Percentiles rank a stretch among this genome's conserved stretches.
phyloP scores from a whole-genome alignment of 2,329 filamentous ascomycete genomes.

The Macrophomina tecta region DNA sequence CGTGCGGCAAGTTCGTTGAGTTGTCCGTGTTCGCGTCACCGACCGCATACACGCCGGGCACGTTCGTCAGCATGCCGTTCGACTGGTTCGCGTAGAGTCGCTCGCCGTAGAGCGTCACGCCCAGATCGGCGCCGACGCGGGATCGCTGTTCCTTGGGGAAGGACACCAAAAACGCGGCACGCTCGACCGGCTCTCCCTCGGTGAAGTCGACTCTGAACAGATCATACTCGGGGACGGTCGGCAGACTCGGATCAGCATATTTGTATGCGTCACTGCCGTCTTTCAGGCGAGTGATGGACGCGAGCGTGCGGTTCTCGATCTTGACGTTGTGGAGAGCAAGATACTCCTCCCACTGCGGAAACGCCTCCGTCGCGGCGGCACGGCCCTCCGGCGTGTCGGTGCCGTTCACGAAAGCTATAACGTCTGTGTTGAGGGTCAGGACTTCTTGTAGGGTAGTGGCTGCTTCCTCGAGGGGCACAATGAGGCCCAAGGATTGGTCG shows the following conservation, averaged over 20 bases:
- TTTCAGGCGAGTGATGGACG: neutral
- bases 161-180: neutral
- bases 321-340: neutral
- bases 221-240: neutral
- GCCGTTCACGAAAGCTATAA: conserved; percentile 24
- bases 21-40: conserved; percentile 14
- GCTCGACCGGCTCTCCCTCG: neutral
- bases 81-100: conserved; percentile 11
- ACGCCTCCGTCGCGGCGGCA: neutral
- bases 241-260: neutral
- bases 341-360: conserved; percentile 2
- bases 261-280: neutral
- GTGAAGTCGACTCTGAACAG: neutral
- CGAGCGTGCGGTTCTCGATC: conserved; percentile 9
- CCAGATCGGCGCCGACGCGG: neutral
- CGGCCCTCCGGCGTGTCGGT: conserved; percentile 7
- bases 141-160: conserved; percentile 17
- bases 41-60: conserved; percentile 8
- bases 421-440: conserved; percentile 7
- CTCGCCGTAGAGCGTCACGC: conserved; percentile 1
- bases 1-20: conserved; percentile 16
- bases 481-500: conserved; percentile 8
- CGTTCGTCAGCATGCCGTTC: conserved; percentile 5
- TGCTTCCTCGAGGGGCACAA: neutral
- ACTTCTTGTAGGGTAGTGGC: neutral